Percentiles rank a stretch among this genome's conserved stretches.
Conservation (phyloP, 176 grass and related monocot genomes). For the Puccinellia tenuiflora region DNA sequence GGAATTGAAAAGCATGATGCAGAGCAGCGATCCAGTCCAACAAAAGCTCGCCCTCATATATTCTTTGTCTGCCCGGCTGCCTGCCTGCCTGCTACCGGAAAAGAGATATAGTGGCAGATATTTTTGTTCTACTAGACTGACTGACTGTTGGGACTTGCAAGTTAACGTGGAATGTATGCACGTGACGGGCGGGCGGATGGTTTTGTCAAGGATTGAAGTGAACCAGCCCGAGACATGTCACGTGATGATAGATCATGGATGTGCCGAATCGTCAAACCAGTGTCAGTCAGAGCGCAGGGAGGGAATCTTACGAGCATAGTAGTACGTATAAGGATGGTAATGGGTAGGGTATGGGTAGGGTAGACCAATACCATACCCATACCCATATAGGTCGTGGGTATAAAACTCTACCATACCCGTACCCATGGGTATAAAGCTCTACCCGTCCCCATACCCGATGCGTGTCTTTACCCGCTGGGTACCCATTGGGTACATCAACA, state of each 20-base stretch:
- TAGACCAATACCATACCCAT: no score
- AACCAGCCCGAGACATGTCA: background rate
- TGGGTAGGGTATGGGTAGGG: no score
- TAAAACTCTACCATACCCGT: no score
- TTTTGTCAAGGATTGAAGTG: background rate
- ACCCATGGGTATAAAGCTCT: no score
- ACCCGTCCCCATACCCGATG: no score
- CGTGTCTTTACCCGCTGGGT: no score
- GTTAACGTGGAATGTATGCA: background rate
- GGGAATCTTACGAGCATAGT: no score
- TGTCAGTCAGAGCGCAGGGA: background rate
- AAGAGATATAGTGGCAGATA: background rate
- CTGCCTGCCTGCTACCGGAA: background rate
- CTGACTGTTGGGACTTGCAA: background rate
- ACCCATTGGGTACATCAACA: no score
- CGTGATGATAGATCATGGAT: background rate
- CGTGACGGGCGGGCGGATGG: background rate
- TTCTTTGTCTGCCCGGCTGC: background rate
- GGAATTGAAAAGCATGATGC: background rate
- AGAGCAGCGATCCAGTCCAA: background rate
- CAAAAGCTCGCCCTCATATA: background rate
- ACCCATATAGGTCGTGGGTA: no score
- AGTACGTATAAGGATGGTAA: no score
- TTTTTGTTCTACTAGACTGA: background rate
- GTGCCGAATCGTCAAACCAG: background rate